Percentiles rank a stretch among this genome's conserved stretches.
Evolutionary conservation across 306 rosid genomes (phyloP).

Genomic region (Dryas alaskensis): DNA sequence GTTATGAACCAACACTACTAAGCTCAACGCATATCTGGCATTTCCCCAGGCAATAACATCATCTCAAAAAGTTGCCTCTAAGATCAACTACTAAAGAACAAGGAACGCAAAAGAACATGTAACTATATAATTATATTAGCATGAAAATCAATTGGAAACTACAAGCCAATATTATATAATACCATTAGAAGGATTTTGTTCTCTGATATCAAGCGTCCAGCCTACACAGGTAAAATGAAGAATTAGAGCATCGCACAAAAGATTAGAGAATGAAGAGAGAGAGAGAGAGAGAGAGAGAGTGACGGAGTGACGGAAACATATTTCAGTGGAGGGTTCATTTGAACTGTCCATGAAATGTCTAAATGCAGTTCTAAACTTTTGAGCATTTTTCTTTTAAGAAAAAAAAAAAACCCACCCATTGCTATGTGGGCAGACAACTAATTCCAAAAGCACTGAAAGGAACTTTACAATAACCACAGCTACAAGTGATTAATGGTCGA

Average conservation of each 20-base stretch:
- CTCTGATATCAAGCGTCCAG: conserved; percentile 58
- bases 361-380: background rate
- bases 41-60: background rate
- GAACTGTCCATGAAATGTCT: background rate
- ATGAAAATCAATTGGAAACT: background rate
- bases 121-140: background rate
- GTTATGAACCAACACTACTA: too few species aligned
- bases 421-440: background rate
- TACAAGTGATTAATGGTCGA: background rate
- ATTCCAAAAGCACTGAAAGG: background rate
- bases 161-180: conserved; percentile 22
- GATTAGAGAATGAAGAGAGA: background rate
- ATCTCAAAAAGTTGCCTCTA: background rate
- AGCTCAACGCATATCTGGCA: too few species aligned
- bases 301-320: background rate
- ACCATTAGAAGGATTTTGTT: conserved; percentile 78
- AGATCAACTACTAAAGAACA: background rate
- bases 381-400: background rate
- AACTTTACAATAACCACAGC: too few species aligned
- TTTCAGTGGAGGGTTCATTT: background rate
- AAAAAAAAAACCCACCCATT: background rate
- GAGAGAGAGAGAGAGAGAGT: background rate
- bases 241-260: conserved; percentile 27
- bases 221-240: conserved; percentile 42
- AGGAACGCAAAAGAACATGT: background rate